These are phyloP conservation scores for Erodium trifolium DNA, from an alignment of 441 rosid species.

Conservation along the genomic window DNA sequence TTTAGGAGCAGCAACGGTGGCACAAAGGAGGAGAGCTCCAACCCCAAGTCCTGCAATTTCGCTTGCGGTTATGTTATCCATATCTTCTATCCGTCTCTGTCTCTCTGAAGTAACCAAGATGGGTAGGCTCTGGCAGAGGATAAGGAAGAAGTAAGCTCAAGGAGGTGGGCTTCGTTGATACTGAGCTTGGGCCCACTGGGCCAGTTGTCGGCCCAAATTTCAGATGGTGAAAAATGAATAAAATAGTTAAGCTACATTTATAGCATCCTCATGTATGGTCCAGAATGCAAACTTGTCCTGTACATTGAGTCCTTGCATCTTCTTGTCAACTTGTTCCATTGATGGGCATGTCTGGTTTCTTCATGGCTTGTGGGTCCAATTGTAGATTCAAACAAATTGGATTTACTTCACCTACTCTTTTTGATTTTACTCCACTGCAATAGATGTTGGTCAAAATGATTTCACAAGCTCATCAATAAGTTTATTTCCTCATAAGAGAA, in stretches of 20 bases:
- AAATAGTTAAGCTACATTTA: too few species aligned
- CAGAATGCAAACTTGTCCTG: neutral
- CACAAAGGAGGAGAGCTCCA: conserved; percentile 50
- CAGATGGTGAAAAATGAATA: too few species aligned
- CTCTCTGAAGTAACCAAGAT: too few species aligned
- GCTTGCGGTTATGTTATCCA: conserved; percentile 70
- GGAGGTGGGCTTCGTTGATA: too few species aligned
- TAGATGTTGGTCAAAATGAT: neutral
- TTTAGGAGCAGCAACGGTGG: conserved; percentile 65
- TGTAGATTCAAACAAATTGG: neutral
- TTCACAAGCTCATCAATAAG: neutral
- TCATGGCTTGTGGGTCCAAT: neutral
- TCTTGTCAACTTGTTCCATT: neutral
- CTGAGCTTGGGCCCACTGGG: too few species aligned
- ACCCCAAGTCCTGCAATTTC: conserved; percentile 69
- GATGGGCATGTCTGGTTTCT: neutral
- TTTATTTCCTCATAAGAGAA: too few species aligned
- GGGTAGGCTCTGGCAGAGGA: too few species aligned
- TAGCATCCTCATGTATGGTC: too few species aligned
- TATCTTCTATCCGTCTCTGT: conserved; percentile 8
- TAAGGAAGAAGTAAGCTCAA: too few species aligned
- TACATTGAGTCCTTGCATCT: neutral
- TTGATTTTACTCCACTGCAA: neutral
- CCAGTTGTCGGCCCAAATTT: too few species aligned
- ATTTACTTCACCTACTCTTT: neutral